Percentiles rank a stretch among this genome's conserved stretches.
Conservation (phyloP, 2,329 filamentous ascomycete genomes). For the Xylariales sp. region DNA sequence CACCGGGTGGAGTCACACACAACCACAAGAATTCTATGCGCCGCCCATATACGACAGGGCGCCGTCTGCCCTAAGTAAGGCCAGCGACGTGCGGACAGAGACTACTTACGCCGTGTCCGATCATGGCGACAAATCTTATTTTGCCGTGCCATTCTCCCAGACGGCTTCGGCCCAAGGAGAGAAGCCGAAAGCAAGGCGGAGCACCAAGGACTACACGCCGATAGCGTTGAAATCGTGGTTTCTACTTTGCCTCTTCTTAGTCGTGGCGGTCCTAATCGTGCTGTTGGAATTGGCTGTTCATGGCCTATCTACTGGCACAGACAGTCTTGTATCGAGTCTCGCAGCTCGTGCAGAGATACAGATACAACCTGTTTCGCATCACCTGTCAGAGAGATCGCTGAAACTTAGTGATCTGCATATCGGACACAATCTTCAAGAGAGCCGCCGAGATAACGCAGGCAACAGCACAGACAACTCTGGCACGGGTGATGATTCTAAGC, state of each 20-base stretch:
- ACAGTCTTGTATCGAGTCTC: neutral
- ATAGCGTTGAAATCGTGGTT: neutral
- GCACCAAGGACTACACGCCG: conserved; percentile 2
- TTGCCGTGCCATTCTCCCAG: conserved; percentile 1
- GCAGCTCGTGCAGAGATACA: neutral
- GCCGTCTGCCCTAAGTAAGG: conserved; percentile 8
- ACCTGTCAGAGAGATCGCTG: too few species aligned
- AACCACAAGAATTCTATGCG: conserved; percentile 9
- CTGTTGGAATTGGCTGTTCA: neutral
- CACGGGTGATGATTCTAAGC: too few species aligned
- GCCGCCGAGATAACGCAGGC: too few species aligned
- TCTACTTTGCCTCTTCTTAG: neutral
- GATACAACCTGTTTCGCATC: neutral
- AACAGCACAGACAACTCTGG: too few species aligned
- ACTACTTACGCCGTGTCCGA: conserved; percentile 2
- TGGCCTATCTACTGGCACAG: neutral
- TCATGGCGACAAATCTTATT: conserved; percentile 1
- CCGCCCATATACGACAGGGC: conserved; percentile 5
- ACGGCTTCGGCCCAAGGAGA: too few species aligned
- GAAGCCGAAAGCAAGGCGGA: too few species aligned
- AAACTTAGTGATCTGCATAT: too few species aligned
- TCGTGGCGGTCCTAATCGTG: neutral
- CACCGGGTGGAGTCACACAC: too few species aligned
- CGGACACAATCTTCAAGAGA: too few species aligned
- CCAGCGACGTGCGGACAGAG: conserved; percentile 6